Evolutionary conservation across 2,329 filamentous ascomycete genomes (phyloP).

Genomic region (Epichloe gansuensis): DNA sequence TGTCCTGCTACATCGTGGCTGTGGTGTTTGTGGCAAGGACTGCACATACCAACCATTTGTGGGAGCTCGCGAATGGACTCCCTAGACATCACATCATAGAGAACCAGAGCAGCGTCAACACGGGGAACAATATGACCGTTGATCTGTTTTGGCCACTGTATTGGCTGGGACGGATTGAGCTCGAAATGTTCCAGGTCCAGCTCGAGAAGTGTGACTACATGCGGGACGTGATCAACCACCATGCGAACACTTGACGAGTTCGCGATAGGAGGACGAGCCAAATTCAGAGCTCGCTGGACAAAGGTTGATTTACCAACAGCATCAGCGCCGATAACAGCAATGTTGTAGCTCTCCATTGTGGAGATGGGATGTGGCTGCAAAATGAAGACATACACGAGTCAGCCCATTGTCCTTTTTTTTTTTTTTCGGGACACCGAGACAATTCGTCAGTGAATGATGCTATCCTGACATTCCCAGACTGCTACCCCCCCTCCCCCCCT

Average conservation of each 20-base stretch:
- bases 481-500: too few relatives aligned
- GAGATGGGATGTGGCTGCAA: conserved; percentile 17
- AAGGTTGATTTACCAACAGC: conserved; percentile 58
- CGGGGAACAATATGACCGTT: conserved; percentile 59
- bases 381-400: conserved; percentile 5
- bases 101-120: conserved; percentile 69
- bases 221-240: conserved; percentile 43
- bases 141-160: conserved; percentile 55
- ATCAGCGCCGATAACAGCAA: conserved; percentile 52
- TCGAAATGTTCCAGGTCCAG: conserved; percentile 54
- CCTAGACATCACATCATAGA: conserved; percentile 78
- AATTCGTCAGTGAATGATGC: neutral
- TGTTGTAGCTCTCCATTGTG: conserved; percentile 48
- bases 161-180: conserved; percentile 40
- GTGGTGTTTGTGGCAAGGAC: conserved; percentile 1
- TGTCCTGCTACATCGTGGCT: neutral
- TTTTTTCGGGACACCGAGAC: neutral
- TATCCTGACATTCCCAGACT: neutral
- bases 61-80: conserved; percentile 63
- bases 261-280: conserved; percentile 38
- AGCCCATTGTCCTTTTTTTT: conserved; percentile 1
- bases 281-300: conserved; percentile 48
- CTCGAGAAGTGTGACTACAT: conserved; percentile 50
- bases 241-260: conserved; percentile 45
- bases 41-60: conserved; percentile 54